A percentile compares a stretch with the other conserved stretches of the same genome.
These are phyloP conservation scores for Colletotrichum kahawae DNA, from an alignment of 2,329 filamentous ascomycete genomes.

Conservation along the genomic window DNA sequence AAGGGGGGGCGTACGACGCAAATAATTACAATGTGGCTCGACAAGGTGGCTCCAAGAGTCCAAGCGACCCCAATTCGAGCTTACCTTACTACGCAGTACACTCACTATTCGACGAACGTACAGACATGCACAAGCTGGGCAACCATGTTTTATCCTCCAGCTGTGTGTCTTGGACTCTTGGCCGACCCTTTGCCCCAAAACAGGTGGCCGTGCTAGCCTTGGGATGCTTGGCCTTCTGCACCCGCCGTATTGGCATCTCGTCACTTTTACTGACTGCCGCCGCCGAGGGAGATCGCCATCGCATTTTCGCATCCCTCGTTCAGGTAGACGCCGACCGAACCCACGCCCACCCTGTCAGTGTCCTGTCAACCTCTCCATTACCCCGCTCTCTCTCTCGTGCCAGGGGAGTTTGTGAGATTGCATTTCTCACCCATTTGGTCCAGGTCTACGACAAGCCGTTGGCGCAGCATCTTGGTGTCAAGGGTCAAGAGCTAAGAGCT, in stretches of 20 bases:
- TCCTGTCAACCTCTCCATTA: background rate
- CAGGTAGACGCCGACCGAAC: background rate
- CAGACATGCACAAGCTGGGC: background rate
- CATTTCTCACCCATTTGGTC: background rate
- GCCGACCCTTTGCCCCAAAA: background rate
- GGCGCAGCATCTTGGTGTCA: background rate
- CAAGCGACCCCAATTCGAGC: background rate
- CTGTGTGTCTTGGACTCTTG: background rate
- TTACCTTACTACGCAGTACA: background rate
- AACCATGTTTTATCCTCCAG: background rate
- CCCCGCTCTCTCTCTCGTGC: background rate
- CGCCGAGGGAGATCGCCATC: background rate
- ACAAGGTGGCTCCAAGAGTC: background rate
- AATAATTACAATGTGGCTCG: background rate
- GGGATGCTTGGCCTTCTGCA: constrained; percentile 6
- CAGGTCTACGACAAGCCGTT: background rate
- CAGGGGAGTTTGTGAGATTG: background rate
- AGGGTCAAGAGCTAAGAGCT: background rate
- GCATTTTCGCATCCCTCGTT: background rate
- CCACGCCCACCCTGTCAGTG: background rate
- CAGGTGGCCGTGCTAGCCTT: constrained; percentile 3
- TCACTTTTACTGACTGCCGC: background rate
- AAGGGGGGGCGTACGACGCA: background rate
- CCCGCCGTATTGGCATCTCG: constrained; percentile 1
- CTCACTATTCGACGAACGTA: background rate